A percentile compares a stretch with the other conserved stretches of the same genome.
Evolutionary conservation across 2,329 filamentous ascomycete species (phyloP).

Genomic region (Fusarium vanettenii): DNA sequence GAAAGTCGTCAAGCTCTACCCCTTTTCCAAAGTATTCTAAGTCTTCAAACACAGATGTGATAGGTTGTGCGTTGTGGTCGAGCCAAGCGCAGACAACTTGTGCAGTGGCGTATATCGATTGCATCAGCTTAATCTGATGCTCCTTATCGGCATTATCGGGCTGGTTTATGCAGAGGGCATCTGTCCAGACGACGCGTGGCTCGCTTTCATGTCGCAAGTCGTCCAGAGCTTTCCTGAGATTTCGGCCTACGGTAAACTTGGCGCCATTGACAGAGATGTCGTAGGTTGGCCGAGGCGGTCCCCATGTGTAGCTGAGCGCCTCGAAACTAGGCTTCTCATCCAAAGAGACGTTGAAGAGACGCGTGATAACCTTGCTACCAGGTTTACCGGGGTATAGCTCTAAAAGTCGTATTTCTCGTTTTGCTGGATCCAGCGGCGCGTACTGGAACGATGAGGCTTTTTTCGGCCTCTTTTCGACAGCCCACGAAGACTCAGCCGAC

Average conservation of each 20-base stretch:
- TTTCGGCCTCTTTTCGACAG: neutral
- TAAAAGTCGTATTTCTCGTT: neutral
- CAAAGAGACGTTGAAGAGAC: neutral
- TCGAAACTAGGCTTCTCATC: conserved; percentile 3
- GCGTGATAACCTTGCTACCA: neutral
- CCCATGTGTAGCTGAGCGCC: conserved; percentile 18
- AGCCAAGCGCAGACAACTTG: conserved; percentile 7
- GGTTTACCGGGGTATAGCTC: conserved; percentile 6
- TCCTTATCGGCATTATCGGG: neutral
- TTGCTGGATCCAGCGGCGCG: neutral
- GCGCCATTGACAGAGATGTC: neutral
- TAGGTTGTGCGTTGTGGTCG: neutral
- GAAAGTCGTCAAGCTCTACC: neutral
- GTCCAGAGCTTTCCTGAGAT: conserved; percentile 4
- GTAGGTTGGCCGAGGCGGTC: neutral
- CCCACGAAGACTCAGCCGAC: neutral
- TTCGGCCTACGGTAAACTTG: neutral
- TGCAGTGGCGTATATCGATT: conserved; percentile 4
- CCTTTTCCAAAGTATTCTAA: neutral
- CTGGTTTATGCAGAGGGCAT: conserved; percentile 20
- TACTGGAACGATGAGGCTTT: neutral
- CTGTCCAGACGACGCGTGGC: conserved; percentile 10
- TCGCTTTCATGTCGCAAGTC: neutral
- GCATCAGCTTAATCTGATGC: conserved; percentile 13
- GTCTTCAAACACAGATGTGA: neutral